These are phyloP conservation scores for Beta corolliflora DNA, from an alignment of 179 eudicot species.

Conservation along the genomic window DNA sequence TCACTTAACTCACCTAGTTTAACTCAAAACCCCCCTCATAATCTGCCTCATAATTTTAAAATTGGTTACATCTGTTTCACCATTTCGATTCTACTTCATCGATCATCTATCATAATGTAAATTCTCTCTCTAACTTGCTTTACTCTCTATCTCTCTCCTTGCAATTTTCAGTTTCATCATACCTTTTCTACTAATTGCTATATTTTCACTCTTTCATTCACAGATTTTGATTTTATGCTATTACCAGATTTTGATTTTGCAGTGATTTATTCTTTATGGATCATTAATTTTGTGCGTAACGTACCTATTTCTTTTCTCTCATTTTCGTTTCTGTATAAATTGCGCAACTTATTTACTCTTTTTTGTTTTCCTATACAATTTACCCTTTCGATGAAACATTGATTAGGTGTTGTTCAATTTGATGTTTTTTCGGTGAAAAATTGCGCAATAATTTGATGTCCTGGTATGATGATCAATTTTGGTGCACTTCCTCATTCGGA, in stretches of 20 bases:
- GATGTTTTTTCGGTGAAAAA: not conserved
- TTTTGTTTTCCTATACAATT: not conserved
- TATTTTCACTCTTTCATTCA: not conserved
- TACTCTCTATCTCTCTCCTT: not conserved
- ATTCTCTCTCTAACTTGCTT: not conserved
- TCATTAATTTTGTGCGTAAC: too few relatives aligned
- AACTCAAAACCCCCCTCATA: not conserved
- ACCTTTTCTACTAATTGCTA: not conserved
- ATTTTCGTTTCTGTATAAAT: too few relatives aligned
- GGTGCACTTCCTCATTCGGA: not conserved
- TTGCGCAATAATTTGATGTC: too few relatives aligned
- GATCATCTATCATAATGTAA: not conserved
- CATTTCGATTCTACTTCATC: too few relatives aligned
- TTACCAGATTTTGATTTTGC: too few relatives aligned
- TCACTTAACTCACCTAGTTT: not conserved
- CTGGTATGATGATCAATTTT: too few relatives aligned
- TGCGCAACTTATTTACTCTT: too few relatives aligned
- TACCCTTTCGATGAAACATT: not conserved
- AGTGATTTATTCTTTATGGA: too few relatives aligned
- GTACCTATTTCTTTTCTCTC: too few relatives aligned
- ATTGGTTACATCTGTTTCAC: too few relatives aligned
- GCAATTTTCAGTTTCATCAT: not conserved
- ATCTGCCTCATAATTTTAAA: too few relatives aligned
- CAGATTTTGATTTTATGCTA: too few relatives aligned
- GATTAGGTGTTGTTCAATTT: not conserved